Conservation (phyloP, 352 stramenopile genomes). For the Elongisporangium senticosum region DNA sequence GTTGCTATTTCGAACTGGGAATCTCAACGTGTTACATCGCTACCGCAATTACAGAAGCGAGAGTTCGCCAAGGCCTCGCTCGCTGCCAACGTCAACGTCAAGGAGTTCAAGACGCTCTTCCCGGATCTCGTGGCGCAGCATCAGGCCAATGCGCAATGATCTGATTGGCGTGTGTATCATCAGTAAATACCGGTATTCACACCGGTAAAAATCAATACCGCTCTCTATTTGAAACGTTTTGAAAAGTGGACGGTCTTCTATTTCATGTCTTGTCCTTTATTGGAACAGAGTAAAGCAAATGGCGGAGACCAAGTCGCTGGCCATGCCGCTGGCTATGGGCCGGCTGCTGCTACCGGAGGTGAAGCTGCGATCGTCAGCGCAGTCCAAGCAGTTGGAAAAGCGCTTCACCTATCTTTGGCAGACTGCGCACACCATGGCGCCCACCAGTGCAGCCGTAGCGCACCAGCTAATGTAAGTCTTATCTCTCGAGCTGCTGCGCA, state of each 20-base stretch:
- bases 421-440: conserved; percentile 41
- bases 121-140: conserved; percentile 74
- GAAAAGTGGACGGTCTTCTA: neutral
- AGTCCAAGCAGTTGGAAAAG: conserved; percentile 57
- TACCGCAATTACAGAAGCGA: conserved; percentile 43
- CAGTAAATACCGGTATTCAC: neutral
- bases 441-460: conserved; percentile 27
- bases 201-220: neutral
- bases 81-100: conserved; percentile 72
- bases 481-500: neutral
- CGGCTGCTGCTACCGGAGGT: conserved; percentile 34
- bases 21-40: neutral
- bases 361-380: conserved; percentile 23
- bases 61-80: conserved; percentile 64
- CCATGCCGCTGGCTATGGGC: neutral
- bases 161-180: neutral
- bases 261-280: neutral
- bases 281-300: neutral
- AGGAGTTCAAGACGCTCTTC: conserved; percentile 81
- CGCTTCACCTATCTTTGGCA: conserved; percentile 66
- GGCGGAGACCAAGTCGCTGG: neutral
- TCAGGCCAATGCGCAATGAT: neutral
- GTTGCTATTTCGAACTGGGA: neutral
- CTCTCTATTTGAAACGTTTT: neutral
- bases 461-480: conserved; percentile 46